A percentile compares a stretch with the other conserved stretches of the same genome.
Conservation (phyloP, 2,329 filamentous ascomycete genomes). For the Orbilia ellipsospora region DNA sequence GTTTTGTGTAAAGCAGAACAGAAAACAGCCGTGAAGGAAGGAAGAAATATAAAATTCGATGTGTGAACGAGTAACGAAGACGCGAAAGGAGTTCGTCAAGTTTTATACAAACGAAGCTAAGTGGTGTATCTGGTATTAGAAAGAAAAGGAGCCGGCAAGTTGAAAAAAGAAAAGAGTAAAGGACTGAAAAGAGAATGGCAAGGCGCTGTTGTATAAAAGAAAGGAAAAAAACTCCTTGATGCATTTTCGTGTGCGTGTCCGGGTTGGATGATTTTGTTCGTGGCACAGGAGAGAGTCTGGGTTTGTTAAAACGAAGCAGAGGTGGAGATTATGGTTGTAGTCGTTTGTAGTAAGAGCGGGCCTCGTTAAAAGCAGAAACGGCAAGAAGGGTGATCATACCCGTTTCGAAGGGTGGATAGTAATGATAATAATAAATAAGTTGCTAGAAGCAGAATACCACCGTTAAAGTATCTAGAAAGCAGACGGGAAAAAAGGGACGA, state of each 20-base stretch:
- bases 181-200: constrained; percentile 30
- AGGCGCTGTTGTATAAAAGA: constrained; percentile 38
- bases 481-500: constrained; percentile 19
- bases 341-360: constrained; percentile 19
- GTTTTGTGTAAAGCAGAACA: background rate
- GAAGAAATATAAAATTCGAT: constrained; percentile 22
- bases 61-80: constrained; percentile 11
- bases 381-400: constrained; percentile 44
- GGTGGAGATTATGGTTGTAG: constrained; percentile 5
- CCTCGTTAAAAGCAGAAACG: constrained; percentile 54
- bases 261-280: constrained; percentile 31
- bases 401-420: constrained; percentile 19
- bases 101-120: constrained; percentile 54
- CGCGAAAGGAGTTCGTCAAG: constrained; percentile 23
- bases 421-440: constrained; percentile 17
- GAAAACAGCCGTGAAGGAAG: constrained; percentile 2
- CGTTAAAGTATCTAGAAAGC: constrained; percentile 49
- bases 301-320: constrained; percentile 33
- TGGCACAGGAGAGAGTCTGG: constrained; percentile 53
- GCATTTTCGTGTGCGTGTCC: constrained; percentile 54
- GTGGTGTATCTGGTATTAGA: constrained; percentile 56
- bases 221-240: constrained; percentile 54
- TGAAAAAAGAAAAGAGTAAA: constrained; percentile 41
- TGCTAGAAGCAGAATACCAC: constrained; percentile 54
- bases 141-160: constrained; percentile 38